phyloP scores from a whole-genome alignment of 495 filamentous ascomycete genomes.

The Venustampulla echinocandica region DNA sequence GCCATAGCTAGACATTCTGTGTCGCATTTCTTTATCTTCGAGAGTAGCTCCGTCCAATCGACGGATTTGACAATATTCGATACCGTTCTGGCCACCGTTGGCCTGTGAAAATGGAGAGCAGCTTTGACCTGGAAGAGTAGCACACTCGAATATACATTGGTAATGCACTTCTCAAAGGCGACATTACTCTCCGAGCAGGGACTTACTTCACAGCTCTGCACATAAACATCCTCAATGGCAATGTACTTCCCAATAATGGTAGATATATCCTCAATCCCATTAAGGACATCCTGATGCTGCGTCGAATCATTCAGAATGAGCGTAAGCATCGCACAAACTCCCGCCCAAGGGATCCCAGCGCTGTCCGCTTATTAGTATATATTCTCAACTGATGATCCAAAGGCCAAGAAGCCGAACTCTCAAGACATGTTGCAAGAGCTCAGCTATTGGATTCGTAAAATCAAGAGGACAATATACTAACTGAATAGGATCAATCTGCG shows the following conservation, averaged over 20 bases:
- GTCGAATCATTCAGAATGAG: slow-evolving; percentile 6
- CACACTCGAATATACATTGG: slow-evolving; percentile 6
- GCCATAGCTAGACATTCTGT: slow-evolving; percentile 1
- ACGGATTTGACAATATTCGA: slow-evolving; percentile 4
- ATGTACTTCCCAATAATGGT: slow-evolving; percentile 8
- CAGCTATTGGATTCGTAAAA: background rate
- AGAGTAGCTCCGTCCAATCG: slow-evolving; percentile 3
- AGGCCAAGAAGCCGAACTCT: background rate
- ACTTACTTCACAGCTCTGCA: slow-evolving; percentile 1
- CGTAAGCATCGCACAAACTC: slow-evolving; percentile 4
- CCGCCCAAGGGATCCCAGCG: slow-evolving; percentile 9
- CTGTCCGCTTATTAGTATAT: background rate
- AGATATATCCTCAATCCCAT: slow-evolving; percentile 7
- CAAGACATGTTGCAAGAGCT: background rate
- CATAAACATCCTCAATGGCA: slow-evolving; percentile 9
- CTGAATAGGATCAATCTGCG: slow-evolving; percentile 9
- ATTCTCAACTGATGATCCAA: slow-evolving; percentile 2
- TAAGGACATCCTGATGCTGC: slow-evolving; percentile 2
- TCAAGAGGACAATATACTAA: background rate
- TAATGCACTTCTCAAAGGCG: slow-evolving; percentile 2
- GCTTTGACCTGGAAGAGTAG: slow-evolving; percentile 3
- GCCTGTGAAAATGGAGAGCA: slow-evolving; percentile 5
- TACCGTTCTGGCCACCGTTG: background rate
- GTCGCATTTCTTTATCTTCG: slow-evolving; percentile 1
- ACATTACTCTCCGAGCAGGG: background rate